Evolutionary conservation across 495 filamentous ascomycete species (phyloP).

Genomic region (Penicillium manginii): DNA sequence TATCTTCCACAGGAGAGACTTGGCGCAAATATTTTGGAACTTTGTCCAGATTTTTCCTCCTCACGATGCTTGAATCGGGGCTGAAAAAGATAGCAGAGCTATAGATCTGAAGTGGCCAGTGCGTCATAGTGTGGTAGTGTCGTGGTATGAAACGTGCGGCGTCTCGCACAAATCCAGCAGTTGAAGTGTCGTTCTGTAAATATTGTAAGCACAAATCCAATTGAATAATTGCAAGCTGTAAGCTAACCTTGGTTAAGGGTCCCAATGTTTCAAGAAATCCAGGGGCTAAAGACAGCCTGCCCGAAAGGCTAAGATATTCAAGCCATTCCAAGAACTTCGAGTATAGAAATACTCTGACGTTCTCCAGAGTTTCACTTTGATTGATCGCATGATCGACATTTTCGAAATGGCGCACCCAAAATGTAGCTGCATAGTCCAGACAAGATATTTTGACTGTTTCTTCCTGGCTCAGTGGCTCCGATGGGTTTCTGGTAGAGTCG

Average conservation of each 20-base stretch:
- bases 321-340: constrained; percentile 31
- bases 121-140: constrained; percentile 16
- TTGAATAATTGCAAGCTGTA: background rate
- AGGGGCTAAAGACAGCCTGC: constrained; percentile 9
- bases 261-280: background rate
- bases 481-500: constrained; percentile 2
- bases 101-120: constrained; percentile 23
- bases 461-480: background rate
- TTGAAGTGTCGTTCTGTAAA: background rate
- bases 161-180: constrained; percentile 23
- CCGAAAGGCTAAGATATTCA: constrained; percentile 29
- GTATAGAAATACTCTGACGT: constrained; percentile 13
- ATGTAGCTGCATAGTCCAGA: constrained; percentile 22
- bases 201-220: background rate
- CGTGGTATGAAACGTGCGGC: constrained; percentile 24
- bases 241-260: background rate
- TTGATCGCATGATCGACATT: background rate
- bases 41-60: constrained; percentile 20
- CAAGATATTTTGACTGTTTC: constrained; percentile 15
- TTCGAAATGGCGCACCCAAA: constrained; percentile 27
- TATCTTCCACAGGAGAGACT: background rate
- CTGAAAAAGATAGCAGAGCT: constrained; percentile 22
- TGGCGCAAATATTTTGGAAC: background rate
- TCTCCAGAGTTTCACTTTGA: background rate
- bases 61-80: constrained; percentile 14